Evolutionary conservation across 2,329 filamentous ascomycete genomes (phyloP).

Genomic region (Verticillium nonalfalfae): DNA sequence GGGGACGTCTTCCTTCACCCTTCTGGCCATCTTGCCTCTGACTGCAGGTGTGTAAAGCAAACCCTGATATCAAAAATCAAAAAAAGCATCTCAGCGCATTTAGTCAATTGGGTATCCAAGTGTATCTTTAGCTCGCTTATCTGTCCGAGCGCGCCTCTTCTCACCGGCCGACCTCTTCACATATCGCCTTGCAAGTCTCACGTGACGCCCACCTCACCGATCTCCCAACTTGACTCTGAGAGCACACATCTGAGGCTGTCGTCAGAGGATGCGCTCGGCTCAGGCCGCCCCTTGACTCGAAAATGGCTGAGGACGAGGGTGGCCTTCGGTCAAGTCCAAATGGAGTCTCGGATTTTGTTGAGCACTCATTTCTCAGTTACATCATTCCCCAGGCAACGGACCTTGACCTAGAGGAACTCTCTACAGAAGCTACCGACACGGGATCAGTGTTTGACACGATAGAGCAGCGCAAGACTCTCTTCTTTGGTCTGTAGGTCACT

Average conservation of each 20-base stretch:
- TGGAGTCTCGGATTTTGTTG: slow-evolving; percentile 40
- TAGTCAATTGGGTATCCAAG: too few relatives aligned
- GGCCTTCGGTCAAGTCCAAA: slow-evolving; percentile 5
- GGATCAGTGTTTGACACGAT: slow-evolving; percentile 49
- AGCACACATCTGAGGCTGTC: neutral
- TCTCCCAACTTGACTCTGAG: neutral
- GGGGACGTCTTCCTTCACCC: too few relatives aligned
- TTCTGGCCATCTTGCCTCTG: too few relatives aligned
- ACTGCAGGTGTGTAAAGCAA: too few relatives aligned
- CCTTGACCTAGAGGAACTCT: slow-evolving; percentile 45
- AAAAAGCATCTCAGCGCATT: too few relatives aligned
- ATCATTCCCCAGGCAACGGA: slow-evolving; percentile 52
- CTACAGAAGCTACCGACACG: slow-evolving; percentile 35
- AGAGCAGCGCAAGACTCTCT: slow-evolving; percentile 56
- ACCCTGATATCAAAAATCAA: too few relatives aligned
- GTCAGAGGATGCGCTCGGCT: neutral
- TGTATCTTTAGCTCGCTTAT: neutral
- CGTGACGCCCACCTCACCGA: neutral
- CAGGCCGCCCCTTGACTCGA: neutral
- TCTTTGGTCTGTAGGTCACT: slow-evolving; percentile 57
- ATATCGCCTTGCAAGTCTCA: neutral
- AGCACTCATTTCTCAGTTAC: slow-evolving; percentile 54
- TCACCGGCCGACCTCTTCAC: too few relatives aligned
- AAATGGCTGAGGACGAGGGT: neutral
- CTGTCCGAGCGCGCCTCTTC: too few relatives aligned